A percentile compares a stretch with the other conserved stretches of the same genome.
phyloP scores from a whole-genome alignment of 306 rosid species.

The Cicer arietinum region DNA sequence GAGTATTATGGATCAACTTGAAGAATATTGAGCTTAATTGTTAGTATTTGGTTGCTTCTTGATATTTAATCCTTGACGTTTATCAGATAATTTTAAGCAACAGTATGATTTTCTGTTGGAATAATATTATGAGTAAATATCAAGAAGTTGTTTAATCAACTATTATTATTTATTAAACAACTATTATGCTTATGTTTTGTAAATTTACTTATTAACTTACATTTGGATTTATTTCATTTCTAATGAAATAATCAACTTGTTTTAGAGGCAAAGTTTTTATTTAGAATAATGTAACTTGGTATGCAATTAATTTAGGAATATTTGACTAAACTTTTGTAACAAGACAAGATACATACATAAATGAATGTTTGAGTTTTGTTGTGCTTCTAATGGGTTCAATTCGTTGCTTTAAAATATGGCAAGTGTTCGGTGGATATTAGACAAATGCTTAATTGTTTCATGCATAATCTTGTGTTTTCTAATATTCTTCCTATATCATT shows the following conservation, averaged over 20 bases:
- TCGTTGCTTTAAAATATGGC: background rate
- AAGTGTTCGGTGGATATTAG: background rate
- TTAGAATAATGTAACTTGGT: background rate
- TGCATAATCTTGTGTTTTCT: background rate
- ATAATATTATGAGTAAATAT: background rate
- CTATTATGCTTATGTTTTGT: too few species aligned
- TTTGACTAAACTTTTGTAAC: background rate
- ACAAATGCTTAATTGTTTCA: background rate
- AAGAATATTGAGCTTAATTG: conserved; percentile 11
- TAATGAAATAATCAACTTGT: too few species aligned
- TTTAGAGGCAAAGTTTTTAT: too few species aligned
- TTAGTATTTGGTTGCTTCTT: conserved; percentile 21
- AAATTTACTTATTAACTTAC: too few species aligned
- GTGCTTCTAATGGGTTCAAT: background rate
- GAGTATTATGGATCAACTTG: conserved; percentile 28
- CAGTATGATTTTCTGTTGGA: conserved; percentile 3
- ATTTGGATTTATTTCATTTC: too few species aligned
- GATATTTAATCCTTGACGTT: background rate
- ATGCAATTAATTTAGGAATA: background rate
- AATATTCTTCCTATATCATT: too few species aligned
- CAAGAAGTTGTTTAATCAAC: too few species aligned
- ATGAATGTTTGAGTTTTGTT: background rate
- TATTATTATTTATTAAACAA: too few species aligned
- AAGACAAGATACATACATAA: background rate
- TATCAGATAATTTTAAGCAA: background rate